Conservation (phyloP, 305 asterid genomes). For the Fraxinus ornus region DNA sequence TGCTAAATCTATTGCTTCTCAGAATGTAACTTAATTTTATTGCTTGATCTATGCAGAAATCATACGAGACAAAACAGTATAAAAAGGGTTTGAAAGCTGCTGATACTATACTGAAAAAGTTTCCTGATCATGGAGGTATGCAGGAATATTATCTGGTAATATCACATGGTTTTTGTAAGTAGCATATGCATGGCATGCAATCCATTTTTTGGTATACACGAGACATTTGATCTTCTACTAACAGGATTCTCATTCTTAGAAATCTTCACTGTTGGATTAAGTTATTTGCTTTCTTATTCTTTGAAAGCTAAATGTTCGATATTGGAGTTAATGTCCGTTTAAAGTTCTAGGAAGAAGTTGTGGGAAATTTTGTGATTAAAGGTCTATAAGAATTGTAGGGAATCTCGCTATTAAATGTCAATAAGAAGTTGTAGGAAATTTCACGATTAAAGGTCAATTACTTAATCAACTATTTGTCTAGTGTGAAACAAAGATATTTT, state of each 20-base stretch:
- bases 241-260: not conserved
- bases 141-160: conserved; percentile 18
- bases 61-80: conserved; percentile 94
- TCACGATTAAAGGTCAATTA: not conserved
- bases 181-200: not conserved
- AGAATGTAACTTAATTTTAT: conserved; percentile 10
- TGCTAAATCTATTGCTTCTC: not conserved
- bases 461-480: not conserved
- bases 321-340: not conserved
- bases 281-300: not conserved
- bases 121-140: conserved; percentile 99
- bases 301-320: conserved; percentile 6
- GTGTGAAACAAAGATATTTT: not conserved
- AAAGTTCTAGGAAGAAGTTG: conserved; percentile 1
- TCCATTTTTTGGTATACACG: not conserved
- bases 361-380: not conserved
- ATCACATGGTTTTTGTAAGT: conserved; percentile 3
- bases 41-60: conserved; percentile 55
- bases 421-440: not conserved
- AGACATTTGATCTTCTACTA: conserved; percentile 17
- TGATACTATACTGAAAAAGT: conserved; percentile 91
- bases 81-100: conserved; percentile 98
- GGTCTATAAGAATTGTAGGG: not conserved
- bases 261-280: not conserved
- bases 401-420: not conserved